Base-by-base conservation (phyloP, 2,329 filamentous ascomycete genomes). In the Dactylellina cionopaga region DNA sequence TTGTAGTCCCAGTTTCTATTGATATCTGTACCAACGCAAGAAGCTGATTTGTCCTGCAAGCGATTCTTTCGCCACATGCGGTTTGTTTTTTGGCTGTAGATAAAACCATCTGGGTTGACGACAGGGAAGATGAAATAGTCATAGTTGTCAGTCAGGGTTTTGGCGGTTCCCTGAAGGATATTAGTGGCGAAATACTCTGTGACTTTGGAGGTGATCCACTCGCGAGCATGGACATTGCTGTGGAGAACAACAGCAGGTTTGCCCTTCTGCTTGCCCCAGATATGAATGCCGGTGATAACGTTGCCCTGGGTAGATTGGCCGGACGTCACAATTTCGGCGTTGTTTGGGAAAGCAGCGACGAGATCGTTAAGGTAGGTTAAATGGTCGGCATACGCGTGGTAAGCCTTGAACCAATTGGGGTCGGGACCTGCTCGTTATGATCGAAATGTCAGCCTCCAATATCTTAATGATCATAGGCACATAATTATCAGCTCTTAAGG, bases 51-150 rank as follows among this genome's bases (percentile, higher is more conserved):
- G 35, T 79, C 80, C 4, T 77, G 76, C 72, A 85, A 82, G 1
- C 86, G 83, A 78, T 87, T 88, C 80, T 88, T 88, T 73, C 86
- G 85, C 87, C 87, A 89, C 56, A 89, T 76, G 13, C 87, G 84
- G 76, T 88, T 80, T 4, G 77, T 82, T 1, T 82, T 85, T 76
- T 88, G 86, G 0, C 84, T 84, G 79, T 85, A 88, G 24, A 85
- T 80, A 76, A 89, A 89, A 25, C 86, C 86, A 62, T 88, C 87
- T 0, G 86, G 86, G 76, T 89, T 89, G 13, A 87, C 85, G 22
- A 88, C 80, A 2, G 87, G 87, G 71, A 89, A 83, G 75, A 90
- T 83, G 78, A 88, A 89, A 75, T 88, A 88, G 79, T 90, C 89
- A 77, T 87, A 89, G 62, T 82, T 85, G 78, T 89, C 83, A 22